These are phyloP conservation scores for Heteromeles arbutifolia DNA, from an alignment of 306 rosid species.

Conservation along the genomic window DNA sequence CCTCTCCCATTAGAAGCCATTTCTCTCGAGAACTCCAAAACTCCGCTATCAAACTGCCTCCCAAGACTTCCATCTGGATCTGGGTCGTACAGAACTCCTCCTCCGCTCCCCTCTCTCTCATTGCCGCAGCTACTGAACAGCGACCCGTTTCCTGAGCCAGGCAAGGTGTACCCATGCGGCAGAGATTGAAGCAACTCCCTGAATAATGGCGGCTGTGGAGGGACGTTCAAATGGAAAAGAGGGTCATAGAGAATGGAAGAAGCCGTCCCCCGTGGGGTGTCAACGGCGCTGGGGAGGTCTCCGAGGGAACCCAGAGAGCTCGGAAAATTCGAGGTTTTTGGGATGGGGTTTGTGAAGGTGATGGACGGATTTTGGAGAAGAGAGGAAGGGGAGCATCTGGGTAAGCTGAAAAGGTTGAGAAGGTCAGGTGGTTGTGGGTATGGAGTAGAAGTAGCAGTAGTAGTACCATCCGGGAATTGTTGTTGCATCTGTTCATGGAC, in stretches of 20 bases:
- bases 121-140: constrained; percentile 40
- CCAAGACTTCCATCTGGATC: constrained; percentile 27
- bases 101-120: constrained; percentile 54
- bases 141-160: constrained; percentile 45
- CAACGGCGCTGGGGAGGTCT: constrained; percentile 40
- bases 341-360: constrained; percentile 51
- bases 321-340: constrained; percentile 28
- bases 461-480: constrained; percentile 22
- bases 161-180: constrained; percentile 64
- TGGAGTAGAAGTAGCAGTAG: constrained; percentile 8
- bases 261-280: background rate
- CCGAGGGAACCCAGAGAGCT: constrained; percentile 38
- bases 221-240: constrained; percentile 68
- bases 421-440: constrained; percentile 51
- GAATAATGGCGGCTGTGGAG: constrained; percentile 78
- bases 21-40: constrained; percentile 47
- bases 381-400: constrained; percentile 45
- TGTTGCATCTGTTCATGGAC: constrained; percentile 11
- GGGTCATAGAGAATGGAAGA: constrained; percentile 49
- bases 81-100: constrained; percentile 5
- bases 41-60: constrained; percentile 48
- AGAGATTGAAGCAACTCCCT: constrained; percentile 65
- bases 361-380: constrained; percentile 39
- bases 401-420: constrained; percentile 63
- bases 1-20: constrained; percentile 36